Evolutionary conservation across 2,329 filamentous ascomycete species (phyloP).

Genomic region (Cladophialophora carrionii): DNA sequence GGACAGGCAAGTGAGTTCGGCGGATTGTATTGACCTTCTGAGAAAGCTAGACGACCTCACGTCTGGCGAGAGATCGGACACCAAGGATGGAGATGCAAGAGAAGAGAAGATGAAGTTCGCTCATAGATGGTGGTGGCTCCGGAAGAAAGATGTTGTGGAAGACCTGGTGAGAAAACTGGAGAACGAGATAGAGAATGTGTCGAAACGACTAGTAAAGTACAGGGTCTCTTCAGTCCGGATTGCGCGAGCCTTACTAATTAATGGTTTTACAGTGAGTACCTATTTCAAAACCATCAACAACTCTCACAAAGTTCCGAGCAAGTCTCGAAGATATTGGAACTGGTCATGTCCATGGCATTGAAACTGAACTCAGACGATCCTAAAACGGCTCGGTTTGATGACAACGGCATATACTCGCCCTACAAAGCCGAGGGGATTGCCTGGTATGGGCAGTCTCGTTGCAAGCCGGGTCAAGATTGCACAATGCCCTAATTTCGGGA

Average conservation of each 20-base stretch:
- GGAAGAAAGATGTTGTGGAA: constrained; percentile 9
- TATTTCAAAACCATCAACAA: not conserved
- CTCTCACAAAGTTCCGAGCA: not conserved
- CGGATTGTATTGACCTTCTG: not conserved
- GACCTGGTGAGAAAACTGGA: constrained; percentile 11
- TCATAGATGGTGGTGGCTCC: constrained; percentile 12
- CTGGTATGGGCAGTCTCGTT: not conserved
- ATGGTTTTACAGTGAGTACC: not conserved
- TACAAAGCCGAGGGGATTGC: not conserved
- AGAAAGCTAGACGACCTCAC: not conserved
- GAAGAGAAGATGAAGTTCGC: constrained; percentile 14
- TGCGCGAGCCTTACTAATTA: not conserved
- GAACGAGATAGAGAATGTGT: constrained; percentile 4
- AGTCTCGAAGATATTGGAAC: not conserved
- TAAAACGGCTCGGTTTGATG: not conserved
- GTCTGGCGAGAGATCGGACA: not conserved
- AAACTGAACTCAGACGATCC: not conserved
- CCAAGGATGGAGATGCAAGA: not conserved
- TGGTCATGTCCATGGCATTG: not conserved
- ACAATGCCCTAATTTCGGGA: not conserved
- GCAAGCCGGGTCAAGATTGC: not conserved
- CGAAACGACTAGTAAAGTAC: constrained; percentile 1
- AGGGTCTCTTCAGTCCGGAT: not conserved
- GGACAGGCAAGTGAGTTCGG: not conserved
- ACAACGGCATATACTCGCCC: not conserved